Conservation (phyloP, 2,329 filamentous ascomycete species). For the Chrysoporthe deuterocubensis region DNA sequence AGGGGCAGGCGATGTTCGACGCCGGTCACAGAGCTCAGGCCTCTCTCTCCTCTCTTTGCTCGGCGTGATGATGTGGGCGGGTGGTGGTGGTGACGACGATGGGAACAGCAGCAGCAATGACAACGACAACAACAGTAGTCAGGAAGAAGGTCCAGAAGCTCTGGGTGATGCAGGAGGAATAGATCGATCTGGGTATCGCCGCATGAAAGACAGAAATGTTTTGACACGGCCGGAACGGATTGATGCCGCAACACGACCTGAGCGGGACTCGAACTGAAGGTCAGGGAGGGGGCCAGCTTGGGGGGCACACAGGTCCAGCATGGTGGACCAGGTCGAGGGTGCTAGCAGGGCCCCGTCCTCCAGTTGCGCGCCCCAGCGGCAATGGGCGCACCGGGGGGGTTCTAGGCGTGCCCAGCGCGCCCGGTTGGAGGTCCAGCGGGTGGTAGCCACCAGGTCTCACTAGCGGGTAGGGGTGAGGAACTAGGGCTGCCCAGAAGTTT, state of each 20-base stretch:
- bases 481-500: background rate
- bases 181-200: constrained; percentile 33
- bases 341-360: constrained; percentile 24
- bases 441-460: constrained; percentile 5
- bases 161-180: constrained; percentile 4
- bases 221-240: constrained; percentile 43
- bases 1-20: background rate
- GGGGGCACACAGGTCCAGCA: background rate
- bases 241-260: constrained; percentile 42
- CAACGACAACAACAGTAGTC: background rate
- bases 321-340: constrained; percentile 25
- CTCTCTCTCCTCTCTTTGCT: background rate
- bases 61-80: background rate
- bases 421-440: constrained; percentile 5
- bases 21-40: constrained; percentile 1
- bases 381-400: background rate
- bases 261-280: constrained; percentile 1
- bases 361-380: constrained; percentile 2
- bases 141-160: background rate
- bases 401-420: background rate
- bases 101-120: background rate
- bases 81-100: background rate
- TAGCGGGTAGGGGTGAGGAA: constrained; percentile 11
- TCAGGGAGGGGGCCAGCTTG: background rate
- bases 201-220: constrained; percentile 46